Base-by-base conservation (phyloP, 805 yeast genomes). In the Kazachstania africana region DNA sequence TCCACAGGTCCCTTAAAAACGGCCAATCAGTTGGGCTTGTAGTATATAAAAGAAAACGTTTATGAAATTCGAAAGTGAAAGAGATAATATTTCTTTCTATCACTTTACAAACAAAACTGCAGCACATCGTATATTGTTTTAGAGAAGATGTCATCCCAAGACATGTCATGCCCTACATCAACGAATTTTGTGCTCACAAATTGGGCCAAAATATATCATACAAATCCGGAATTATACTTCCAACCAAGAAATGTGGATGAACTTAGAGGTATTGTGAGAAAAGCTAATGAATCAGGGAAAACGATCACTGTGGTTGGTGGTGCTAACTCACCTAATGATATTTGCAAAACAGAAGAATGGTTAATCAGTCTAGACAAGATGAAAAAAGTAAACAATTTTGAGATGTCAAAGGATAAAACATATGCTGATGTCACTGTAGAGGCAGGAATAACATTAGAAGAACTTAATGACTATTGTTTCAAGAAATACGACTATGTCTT, bases 371-470 rank as follows among this genome's bases (percentile, higher is more conserved):
- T 88, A 47, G 97, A 88, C 56, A 72, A 72, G 35, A 68, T 80
- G 52, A 70, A 73, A 51, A 47, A 54, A n/a, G 72, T 84, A 1
- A 43, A 77, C 16, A 55, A 48, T 6, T 53, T 70, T 29, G 53
- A 63, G 24, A 68, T 65, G 24, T 64, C 71, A 34, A 56, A 51
- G 15, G 70, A 74, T n/a, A 75, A 76, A 8, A 66, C 73, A 38
- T 88, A 64, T 53, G 80, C 93, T 6, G 97, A 88, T 57, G 75
- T 88, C 33, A 79, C 91, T 0, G 95, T 85, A n/a, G 94, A 88
- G 55, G 94, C 95, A 0, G 98, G 98, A 18, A 66, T 82, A 34
- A 65, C 95, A 38, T 60, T 88, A 9, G 76, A 64, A 48, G 78
- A 82, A 50, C 59, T 88, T 49, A 84, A 81, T 53, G 74, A 74